Evolutionary conservation across 2,329 filamentous ascomycete species (phyloP), one percentile per base, ranked within the genome.

Genomic region (Penicillium brasilianum): DNA sequence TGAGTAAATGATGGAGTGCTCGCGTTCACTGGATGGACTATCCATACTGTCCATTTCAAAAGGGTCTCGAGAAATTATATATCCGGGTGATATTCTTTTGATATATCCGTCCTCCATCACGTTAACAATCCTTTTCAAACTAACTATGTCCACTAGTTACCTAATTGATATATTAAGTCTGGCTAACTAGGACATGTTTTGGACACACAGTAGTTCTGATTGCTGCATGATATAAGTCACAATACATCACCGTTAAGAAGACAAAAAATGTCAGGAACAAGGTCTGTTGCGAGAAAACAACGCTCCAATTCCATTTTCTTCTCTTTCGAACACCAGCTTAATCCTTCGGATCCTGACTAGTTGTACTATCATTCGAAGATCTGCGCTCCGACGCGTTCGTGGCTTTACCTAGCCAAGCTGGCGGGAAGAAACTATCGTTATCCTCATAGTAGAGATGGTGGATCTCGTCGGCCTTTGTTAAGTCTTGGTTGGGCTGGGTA

Each of bases 381-480:
- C 58, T 56, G 28, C 53, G 60, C 16, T 60, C 36, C 10, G 60
- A 50, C 25, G 36, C 25, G 1, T 37, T 41, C 9, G 39, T 55
- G 8, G 68, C 62, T 53, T 72, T 66, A 2, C 71, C 71, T 8
- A 74, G 58, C 67, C 69, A 69, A 39, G 48, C 65, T 3, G 73
- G 73, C 28, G 73, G 72, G 46, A 77, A 77, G 59, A 77, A 77
- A 55, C 68, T 66, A 36, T 72, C 71, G 50, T 76, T 75, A 49
- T 77, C 74, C 59, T 76, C 72, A 30, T 72, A 76, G 55, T 75
- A 70, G 18, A 76, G 73, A 60, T 71, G 68, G 65, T 77, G 73
- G 30, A 70, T 69, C 18, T 74, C 22, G 22, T 71, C 64, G 5
- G 68, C 64, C 22, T 71, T 59, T n/a, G 57, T 43, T 13, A 55